Percentiles rank a stretch among this genome's conserved stretches.
phyloP scores from a whole-genome alignment of 768 basidiomycete genomes.

The Brasilioporus rufonigricans region DNA sequence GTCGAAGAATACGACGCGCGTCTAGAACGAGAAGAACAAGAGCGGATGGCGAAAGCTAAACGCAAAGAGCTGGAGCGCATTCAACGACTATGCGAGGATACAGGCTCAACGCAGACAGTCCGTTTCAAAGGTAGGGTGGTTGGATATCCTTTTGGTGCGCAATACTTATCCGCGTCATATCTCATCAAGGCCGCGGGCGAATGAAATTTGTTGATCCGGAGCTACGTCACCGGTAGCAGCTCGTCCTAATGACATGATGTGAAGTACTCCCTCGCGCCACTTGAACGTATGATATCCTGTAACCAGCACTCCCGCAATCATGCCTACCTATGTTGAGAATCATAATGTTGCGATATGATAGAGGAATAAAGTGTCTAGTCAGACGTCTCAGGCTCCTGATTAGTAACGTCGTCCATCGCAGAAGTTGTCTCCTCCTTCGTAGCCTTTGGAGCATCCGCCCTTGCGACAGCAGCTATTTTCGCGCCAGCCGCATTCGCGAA shows the following conservation, averaged over 20 bases:
- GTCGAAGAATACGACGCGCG: conserved; percentile 73
- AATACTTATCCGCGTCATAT: conserved; percentile 18
- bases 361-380: conserved; percentile 14
- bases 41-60: conserved; percentile 48
- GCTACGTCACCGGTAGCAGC: conserved; percentile 31
- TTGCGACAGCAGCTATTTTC: conserved; percentile 17
- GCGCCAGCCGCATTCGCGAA: conserved; percentile 74
- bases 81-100: conserved; percentile 37
- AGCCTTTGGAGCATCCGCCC: conserved; percentile 18
- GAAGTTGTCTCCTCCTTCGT: conserved; percentile 3
- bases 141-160: not conserved
- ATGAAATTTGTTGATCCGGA: conserved; percentile 71
- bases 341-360: conserved; percentile 13
- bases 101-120: conserved; percentile 42
- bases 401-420: conserved; percentile 9
- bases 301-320: not conserved
- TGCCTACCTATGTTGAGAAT: not conserved
- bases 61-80: conserved; percentile 49
- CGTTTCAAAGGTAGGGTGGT: conserved; percentile 57
- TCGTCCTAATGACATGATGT: not conserved
- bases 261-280: not conserved
- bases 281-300: not conserved
- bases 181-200: conserved; percentile 62
- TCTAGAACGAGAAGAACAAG: conserved; percentile 64
- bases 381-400: conserved; percentile 18